These are phyloP conservation scores for Murraya paniculata DNA, from an alignment of 345 rosid genomes.

Conservation along the genomic window DNA sequence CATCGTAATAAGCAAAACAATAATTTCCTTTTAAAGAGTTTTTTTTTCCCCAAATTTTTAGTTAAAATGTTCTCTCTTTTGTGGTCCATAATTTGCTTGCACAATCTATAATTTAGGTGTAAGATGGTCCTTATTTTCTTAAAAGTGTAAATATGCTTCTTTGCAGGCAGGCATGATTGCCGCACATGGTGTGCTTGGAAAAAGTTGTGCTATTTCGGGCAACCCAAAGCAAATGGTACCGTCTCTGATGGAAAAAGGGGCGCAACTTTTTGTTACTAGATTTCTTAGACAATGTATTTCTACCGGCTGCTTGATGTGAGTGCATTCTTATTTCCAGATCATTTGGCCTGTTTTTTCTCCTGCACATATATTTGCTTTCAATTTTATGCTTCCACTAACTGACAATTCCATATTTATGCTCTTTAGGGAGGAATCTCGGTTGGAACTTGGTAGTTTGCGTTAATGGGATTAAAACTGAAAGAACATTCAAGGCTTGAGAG, in stretches of 20 bases:
- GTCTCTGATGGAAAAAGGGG: constrained; percentile 67
- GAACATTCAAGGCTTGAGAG: no score
- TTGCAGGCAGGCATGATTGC: constrained; percentile 74
- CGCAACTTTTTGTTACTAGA: constrained; percentile 67
- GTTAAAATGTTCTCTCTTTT: no score
- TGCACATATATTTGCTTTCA: neutral
- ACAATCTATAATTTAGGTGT: neutral
- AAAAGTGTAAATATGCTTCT: neutral
- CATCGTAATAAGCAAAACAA: neutral
- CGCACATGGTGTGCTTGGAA: constrained; percentile 65
- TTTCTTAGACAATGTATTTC: constrained; percentile 69
- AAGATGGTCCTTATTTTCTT: neutral
- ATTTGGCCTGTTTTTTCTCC: neutral
- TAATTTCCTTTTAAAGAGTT: no score
- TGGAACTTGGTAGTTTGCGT: no score
- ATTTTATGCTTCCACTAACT: no score
- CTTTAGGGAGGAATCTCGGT: no score
- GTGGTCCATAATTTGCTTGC: neutral
- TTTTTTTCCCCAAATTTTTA: neutral
- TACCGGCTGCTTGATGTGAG: constrained; percentile 73
- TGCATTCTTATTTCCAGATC: constrained; percentile 3
- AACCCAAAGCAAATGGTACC: constrained; percentile 85
- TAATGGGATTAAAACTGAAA: no score
- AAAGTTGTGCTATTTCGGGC: constrained; percentile 35
- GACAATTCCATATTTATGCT: no score